Base-by-base conservation (phyloP, 768 basidiomycete species). In the Xanthoconium stramineum region DNA sequence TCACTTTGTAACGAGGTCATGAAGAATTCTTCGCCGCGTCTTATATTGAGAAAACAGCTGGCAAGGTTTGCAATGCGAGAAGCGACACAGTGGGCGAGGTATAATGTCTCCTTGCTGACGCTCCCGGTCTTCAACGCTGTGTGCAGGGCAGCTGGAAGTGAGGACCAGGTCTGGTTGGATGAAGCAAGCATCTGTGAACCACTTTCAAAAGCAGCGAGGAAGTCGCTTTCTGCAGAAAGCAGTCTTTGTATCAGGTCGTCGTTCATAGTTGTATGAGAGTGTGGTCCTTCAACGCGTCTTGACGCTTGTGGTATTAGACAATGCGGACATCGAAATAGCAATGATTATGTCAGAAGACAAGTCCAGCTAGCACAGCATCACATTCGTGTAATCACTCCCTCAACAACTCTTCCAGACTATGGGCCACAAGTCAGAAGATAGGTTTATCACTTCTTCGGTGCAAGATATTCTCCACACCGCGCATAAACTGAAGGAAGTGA, bases 251-350 rank as follows among this genome's bases (percentile, higher is more conserved):
- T 12, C 28, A 61, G 30, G 40, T 60, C 48, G 52, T 46, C 35
- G 47, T 36, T 3, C 53, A 59, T 59, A 20, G 33, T 11, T 33
- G 33, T 11, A 6, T 33, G 33, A 11, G 33, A 11, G 33, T 33
- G 33, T 11, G 33, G 33, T 33, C 33, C 33, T 33, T n/a, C n/a
- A n/a, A n/a, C n/a, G n/a, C n/a, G n/a, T n/a, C n/a, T n/a, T n/a
- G n/a, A n/a, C n/a, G n/a, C n/a, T n/a, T n/a, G n/a, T n/a, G n/a
- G n/a, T n/a, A n/a, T n/a, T n/a, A 24, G 33, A 42, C 59, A 61
- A 57, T 61, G 61, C 61, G 61, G 61, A 60, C 56, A 47, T 51
- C 45, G 51, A 61, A 55, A 46, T 19, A n/a, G n/a, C n/a, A n/a
- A 1, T 33, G 33, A 33, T 33, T 33, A 28, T 33, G 46, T 52